Conservation (phyloP, 2,329 filamentous ascomycete genomes). For the Aspergillus melleus region DNA sequence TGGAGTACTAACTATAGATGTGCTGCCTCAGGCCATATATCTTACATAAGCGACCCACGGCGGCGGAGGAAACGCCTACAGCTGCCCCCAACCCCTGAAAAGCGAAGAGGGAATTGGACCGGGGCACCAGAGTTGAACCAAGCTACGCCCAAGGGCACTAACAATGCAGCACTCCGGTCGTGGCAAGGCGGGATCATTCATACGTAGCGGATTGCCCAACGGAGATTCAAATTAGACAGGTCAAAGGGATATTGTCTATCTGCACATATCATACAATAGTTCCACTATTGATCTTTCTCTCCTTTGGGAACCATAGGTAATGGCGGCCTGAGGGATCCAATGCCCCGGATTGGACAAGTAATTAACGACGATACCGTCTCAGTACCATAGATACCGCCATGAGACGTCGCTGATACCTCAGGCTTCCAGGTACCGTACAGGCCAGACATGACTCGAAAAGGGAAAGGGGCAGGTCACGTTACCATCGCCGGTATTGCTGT, state of each 20-base stretch:
- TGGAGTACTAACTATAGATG: background rate
- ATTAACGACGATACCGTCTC: background rate
- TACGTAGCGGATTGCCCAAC: background rate
- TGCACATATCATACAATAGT: background rate
- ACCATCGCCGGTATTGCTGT: too few species aligned
- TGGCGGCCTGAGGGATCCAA: conserved; percentile 9
- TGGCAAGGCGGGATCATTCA: background rate
- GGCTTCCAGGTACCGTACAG: too few species aligned
- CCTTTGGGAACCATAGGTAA: background rate
- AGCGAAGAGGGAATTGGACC: background rate
- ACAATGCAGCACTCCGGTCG: background rate
- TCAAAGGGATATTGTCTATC: background rate
- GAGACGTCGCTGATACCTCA: too few species aligned
- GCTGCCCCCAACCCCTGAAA: conserved; percentile 27
- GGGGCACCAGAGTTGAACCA: background rate
- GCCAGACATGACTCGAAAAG: too few species aligned
- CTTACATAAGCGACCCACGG: conserved; percentile 23
- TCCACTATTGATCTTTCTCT: background rate
- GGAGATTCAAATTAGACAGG: background rate
- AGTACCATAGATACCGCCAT: conserved; percentile 3
- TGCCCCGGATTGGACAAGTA: conserved; percentile 14
- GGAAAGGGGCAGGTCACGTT: too few species aligned
- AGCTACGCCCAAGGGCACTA: background rate
- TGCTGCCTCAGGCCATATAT: background rate
- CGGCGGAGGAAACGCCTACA: conserved; percentile 12